Conservation (phyloP, 257 asterid genomes). For the Lycium barbarum region DNA sequence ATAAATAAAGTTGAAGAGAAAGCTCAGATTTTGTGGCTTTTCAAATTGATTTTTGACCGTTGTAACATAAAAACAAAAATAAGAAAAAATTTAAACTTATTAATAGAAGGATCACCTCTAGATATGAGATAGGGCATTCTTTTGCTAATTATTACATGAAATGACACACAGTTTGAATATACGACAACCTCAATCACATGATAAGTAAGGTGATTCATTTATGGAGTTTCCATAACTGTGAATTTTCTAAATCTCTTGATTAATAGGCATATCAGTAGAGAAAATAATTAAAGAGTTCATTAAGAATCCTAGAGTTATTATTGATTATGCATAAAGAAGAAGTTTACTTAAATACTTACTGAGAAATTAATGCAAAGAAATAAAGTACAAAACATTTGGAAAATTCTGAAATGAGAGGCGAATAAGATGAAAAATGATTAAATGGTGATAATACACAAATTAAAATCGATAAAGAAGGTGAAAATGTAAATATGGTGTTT, state of each 20-base stretch:
- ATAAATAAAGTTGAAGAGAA: not conserved
- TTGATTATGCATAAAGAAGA: not conserved
- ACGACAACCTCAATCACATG: not conserved
- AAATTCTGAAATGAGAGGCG: not conserved
- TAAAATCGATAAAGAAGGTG: not conserved
- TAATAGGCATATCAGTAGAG: not conserved
- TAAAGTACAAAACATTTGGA: not conserved
- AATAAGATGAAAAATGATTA: not conserved
- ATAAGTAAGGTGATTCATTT: not conserved
- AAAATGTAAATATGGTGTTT: not conserved
- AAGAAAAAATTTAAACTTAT: not conserved
- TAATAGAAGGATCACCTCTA: not conserved
- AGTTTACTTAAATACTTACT: not conserved
- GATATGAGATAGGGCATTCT: constrained; percentile 2
- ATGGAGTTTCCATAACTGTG: not conserved
- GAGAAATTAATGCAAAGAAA: not conserved
- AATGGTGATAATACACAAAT: not conserved
- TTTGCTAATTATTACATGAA: constrained; percentile 33
- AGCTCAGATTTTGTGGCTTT: constrained; percentile 45
- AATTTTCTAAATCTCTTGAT: not conserved
- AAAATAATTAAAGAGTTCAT: not conserved
- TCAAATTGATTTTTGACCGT: constrained; percentile 54
- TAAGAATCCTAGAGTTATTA: not conserved
- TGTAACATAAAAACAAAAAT: constrained; percentile 33
- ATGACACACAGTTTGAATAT: not conserved